These are phyloP conservation scores for Emiliania huxleyi DNA, from an alignment of 78 protist species.

Conservation along the genomic window DNA sequence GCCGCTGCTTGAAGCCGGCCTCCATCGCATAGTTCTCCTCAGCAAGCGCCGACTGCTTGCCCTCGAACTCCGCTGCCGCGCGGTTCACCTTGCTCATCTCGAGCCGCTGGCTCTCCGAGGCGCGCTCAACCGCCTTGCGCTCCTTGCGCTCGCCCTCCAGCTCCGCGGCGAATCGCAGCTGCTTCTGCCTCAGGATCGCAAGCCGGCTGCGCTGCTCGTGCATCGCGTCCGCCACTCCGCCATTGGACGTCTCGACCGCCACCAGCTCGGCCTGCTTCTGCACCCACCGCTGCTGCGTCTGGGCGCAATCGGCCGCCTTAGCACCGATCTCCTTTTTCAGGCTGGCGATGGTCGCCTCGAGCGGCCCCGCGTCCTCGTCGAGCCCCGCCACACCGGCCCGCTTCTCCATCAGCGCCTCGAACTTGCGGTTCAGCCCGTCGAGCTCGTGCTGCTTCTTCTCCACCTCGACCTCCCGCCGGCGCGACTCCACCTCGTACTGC, in stretches of 20 bases:
- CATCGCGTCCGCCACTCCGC: neutral
- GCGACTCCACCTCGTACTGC: conserved; percentile 53
- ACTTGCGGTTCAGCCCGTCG: conserved; percentile 57
- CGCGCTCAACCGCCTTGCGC: neutral
- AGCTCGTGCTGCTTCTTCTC: conserved; percentile 66
- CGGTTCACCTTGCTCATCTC: conserved; percentile 46
- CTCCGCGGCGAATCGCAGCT: neutral
- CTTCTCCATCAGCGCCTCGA: conserved; percentile 43
- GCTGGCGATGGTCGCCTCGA: conserved; percentile 39
- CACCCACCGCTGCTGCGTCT: conserved; percentile 50
- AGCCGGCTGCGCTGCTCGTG: conserved; percentile 9
- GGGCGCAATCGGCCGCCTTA: conserved; percentile 10
- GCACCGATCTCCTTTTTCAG: conserved; percentile 32
- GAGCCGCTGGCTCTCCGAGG: conserved; percentile 15
- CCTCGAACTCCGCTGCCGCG: neutral
- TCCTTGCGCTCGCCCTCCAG: neutral
- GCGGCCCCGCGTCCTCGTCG: conserved; percentile 63
- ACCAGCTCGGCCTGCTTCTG: conserved; percentile 55
- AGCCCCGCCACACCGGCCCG: neutral
- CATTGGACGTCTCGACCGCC: neutral
- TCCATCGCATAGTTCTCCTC: conserved; percentile 48
- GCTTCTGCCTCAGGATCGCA: conserved; percentile 46
- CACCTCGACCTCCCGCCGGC: conserved; percentile 57
- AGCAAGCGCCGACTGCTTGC: conserved; percentile 7
- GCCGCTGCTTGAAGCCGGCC: neutral